Evolutionary conservation across 768 basidiomycete genomes (phyloP).

Genomic region (Macrolepiota dolichaula): DNA sequence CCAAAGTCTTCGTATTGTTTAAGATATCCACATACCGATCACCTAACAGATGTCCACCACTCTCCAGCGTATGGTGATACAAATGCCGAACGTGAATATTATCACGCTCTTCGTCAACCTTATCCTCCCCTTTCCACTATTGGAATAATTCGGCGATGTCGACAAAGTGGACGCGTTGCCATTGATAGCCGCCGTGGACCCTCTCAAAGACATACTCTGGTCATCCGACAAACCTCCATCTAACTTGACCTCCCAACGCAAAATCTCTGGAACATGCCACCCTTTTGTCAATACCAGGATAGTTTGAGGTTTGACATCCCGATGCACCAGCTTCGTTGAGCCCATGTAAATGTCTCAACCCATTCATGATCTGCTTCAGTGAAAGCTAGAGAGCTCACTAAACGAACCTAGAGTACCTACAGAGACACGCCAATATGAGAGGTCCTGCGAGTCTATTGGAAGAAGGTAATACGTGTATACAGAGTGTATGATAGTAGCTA

Average conservation of each 20-base stretch:
- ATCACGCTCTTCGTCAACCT: conserved; percentile 93
- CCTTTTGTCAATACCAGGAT: conserved; percentile 67
- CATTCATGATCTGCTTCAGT: conserved; percentile 84
- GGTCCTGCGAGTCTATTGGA: too few relatives aligned
- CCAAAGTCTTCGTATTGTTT: conserved; percentile 70
- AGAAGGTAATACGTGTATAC: too few relatives aligned
- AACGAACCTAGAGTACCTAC: too few relatives aligned
- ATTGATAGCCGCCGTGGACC: conserved; percentile 53
- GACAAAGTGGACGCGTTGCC: conserved; percentile 23
- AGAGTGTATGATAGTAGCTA: too few relatives aligned
- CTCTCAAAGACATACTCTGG: conserved; percentile 62
- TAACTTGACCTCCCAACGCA: conserved; percentile 90
- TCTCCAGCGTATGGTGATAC: conserved; percentile 89
- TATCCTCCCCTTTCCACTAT: conserved; percentile 43
- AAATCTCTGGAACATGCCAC: conserved; percentile 97
- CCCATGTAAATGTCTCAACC: conserved; percentile 86
- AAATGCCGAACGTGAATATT: conserved; percentile 92
- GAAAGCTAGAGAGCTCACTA: too few relatives aligned
- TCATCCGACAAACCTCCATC: conserved; percentile 68
- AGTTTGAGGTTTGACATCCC: conserved; percentile 98
- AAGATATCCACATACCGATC: conserved; percentile 91
- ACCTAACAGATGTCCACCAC: conserved; percentile 91
- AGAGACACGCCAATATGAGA: too few relatives aligned
- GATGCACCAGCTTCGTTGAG: conserved; percentile 96
- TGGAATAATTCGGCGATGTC: conserved; percentile 19